Percentiles rank a stretch among this genome's conserved stretches.
Evolutionary conservation across 805 yeast genomes (phyloP).

Genomic region (Wickerhamomyces sydowiorum): DNA sequence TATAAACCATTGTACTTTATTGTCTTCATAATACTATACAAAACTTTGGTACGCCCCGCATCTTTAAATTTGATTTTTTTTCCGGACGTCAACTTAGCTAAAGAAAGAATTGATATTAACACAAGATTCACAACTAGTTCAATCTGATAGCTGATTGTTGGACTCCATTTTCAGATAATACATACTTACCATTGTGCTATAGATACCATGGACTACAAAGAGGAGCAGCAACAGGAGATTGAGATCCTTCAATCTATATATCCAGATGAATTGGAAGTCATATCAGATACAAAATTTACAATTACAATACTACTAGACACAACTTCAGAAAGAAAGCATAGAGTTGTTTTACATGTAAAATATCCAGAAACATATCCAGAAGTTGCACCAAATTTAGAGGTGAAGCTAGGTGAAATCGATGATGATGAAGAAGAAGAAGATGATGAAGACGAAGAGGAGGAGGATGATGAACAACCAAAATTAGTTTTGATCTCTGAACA

Average conservation of each 20-base stretch:
- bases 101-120: no score
- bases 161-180: background rate
- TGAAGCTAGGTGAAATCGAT: conserved; percentile 30
- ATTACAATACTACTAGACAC: conserved; percentile 66
- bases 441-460: conserved; percentile 38
- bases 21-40: no score
- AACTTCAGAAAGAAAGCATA: conserved; percentile 51
- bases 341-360: conserved; percentile 50
- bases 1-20: no score
- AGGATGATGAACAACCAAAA: conserved; percentile 42
- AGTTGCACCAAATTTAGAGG: conserved; percentile 53
- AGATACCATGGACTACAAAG: conserved; percentile 68
- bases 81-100: no score
- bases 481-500: conserved; percentile 51
- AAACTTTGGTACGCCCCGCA: no score
- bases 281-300: conserved; percentile 39
- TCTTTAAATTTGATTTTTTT: no score
- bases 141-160: no score
- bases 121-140: no score
- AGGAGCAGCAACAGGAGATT: conserved; percentile 85
- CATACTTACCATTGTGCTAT: no score
- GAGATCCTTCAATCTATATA: conserved; percentile 88
- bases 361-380: conserved; percentile 85
- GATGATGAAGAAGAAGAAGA: conserved; percentile 26
- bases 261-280: conserved; percentile 71